A percentile compares a stretch with the other conserved stretches of the same genome.
Conservation (phyloP, 192 early-diverging fungal genomes). For the Coemansia sp. region DNA sequence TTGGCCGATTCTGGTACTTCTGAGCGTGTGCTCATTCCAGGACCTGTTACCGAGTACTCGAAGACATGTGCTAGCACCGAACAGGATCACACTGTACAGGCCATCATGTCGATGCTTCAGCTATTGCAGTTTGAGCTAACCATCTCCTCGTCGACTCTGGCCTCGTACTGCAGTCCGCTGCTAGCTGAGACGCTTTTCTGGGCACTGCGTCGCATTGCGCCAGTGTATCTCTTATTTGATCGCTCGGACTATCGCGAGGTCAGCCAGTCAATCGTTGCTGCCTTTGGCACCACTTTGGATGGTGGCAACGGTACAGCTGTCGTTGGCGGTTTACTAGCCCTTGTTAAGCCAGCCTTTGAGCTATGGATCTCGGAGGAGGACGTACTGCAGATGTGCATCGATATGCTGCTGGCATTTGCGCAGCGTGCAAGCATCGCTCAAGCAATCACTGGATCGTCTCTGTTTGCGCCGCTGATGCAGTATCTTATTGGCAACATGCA, state of each 20-base stretch:
- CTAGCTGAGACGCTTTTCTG: conserved; percentile 53
- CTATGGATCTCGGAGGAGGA: conserved; percentile 51
- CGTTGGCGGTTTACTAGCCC: conserved; percentile 27
- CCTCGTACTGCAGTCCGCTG: conserved; percentile 39
- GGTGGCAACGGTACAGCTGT: conserved; percentile 34
- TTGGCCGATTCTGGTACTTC: conserved; percentile 48
- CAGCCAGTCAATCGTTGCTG: conserved; percentile 26
- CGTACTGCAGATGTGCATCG: conserved; percentile 46
- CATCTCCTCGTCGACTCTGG: conserved; percentile 22
- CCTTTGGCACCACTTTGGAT: conserved; percentile 33
- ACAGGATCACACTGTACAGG: conserved; percentile 40
- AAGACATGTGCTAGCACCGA: conserved; percentile 12
- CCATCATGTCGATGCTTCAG: conserved; percentile 40
- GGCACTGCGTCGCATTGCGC: conserved; percentile 45
- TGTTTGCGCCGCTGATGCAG: conserved; percentile 37
- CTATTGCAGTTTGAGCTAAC: conserved; percentile 47
- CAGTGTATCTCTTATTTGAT: conserved; percentile 45
- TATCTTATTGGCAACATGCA: conserved; percentile 38
- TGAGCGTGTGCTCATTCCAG: conserved; percentile 49
- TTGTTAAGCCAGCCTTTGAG: conserved; percentile 41
- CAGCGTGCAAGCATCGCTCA: conserved; percentile 42
- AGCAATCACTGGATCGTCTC: conserved; percentile 28
- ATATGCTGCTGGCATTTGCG: conserved; percentile 36
- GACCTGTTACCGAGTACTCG: conserved; percentile 33
- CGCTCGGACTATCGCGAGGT: conserved; percentile 35